Evolutionary conservation across 306 rosid genomes (phyloP).

Genomic region (Senna siamea): DNA sequence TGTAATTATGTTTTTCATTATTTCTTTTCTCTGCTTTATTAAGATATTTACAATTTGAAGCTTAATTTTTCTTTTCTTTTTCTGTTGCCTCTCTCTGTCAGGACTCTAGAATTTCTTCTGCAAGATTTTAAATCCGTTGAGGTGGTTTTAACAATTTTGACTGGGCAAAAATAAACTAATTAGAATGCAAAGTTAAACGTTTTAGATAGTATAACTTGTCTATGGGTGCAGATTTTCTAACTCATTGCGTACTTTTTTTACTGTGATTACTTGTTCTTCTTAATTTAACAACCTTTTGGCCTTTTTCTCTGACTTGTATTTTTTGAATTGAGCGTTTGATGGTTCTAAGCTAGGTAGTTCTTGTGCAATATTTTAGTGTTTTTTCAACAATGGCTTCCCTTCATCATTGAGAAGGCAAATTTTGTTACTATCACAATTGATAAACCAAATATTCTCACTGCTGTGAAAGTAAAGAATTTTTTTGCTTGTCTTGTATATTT

Average conservation of each 20-base stretch:
- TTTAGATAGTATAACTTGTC: background rate
- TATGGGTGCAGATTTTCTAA: background rate
- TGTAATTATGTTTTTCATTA: background rate
- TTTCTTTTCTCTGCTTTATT: background rate
- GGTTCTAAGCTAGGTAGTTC: background rate
- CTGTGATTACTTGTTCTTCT: background rate
- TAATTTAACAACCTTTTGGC: background rate
- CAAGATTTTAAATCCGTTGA: background rate
- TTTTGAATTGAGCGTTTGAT: background rate
- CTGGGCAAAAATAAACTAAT: background rate
- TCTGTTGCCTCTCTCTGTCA: no score
- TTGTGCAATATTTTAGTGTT: background rate
- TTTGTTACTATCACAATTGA: background rate
- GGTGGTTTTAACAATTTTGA: slow-evolving; percentile 3
- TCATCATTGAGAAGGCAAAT: no score
- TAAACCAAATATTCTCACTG: slow-evolving; percentile 1
- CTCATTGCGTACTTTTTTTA: background rate
- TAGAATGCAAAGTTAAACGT: background rate
- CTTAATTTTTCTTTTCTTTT: background rate
- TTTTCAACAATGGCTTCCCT: background rate
- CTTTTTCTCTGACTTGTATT: background rate
- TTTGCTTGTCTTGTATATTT: background rate
- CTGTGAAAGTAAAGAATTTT: background rate
- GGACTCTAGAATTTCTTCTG: no score
- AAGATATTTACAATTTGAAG: background rate